A percentile compares a stretch with the other conserved stretches of the same genome.
These are phyloP conservation scores for Pleurozium schreberi DNA, from an alignment of 225 moss, liverwort and hornwort genomes.

Conservation along the genomic window DNA sequence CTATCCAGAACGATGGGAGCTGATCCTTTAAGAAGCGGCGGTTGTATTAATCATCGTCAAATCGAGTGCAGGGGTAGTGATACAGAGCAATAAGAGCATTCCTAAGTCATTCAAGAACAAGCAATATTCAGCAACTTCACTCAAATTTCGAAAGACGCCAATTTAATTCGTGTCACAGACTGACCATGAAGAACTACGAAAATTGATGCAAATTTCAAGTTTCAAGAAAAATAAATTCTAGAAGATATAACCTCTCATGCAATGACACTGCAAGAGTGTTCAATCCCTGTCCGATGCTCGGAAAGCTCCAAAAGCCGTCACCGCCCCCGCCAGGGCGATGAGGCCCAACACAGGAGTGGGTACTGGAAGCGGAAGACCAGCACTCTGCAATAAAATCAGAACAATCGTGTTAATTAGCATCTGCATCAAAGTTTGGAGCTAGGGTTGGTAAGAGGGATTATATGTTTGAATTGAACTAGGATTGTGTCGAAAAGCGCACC, in stretches of 20 bases:
- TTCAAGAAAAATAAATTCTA: background rate
- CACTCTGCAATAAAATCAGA: conserved; percentile 22
- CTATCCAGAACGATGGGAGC: background rate
- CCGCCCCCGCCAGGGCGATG: conserved; percentile 28
- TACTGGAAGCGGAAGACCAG: conserved; percentile 22
- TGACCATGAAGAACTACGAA: background rate
- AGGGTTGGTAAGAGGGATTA: background rate
- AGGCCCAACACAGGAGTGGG: conserved; percentile 26
- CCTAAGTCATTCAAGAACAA: background rate
- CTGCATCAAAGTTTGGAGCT: background rate
- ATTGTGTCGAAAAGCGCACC: conserved; percentile 4
- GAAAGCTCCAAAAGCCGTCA: conserved; percentile 49
- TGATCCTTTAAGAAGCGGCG: background rate
- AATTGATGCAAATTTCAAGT: background rate
- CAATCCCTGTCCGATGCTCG: conserved; percentile 24
- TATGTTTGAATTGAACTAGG: background rate
- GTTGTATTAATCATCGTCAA: background rate
- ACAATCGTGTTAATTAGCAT: background rate
- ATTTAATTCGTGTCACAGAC: background rate
- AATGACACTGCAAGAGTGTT: background rate
- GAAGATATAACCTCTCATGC: background rate
- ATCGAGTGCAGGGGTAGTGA: background rate
- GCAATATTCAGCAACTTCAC: background rate
- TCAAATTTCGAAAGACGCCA: background rate
- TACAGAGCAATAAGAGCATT: background rate